Conservation (phyloP, 208 protist species). For the Endotrypanum monterogeii region DNA sequence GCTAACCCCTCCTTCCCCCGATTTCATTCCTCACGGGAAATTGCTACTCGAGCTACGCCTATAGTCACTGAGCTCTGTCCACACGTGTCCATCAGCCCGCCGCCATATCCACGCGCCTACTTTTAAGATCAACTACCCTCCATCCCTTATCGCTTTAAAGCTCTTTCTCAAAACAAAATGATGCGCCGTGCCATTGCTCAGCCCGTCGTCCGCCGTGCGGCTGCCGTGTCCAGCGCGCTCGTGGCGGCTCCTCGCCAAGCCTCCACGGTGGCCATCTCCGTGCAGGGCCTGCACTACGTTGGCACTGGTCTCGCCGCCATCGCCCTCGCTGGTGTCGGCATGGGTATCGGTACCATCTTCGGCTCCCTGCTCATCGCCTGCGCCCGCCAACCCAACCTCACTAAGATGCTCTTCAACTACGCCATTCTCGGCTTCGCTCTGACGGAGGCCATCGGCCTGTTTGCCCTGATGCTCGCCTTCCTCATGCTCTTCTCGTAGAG, state of each 20-base stretch:
- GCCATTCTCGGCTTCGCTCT: conserved; percentile 93
- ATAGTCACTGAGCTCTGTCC: neutral
- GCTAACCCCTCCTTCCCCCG: too few relatives aligned
- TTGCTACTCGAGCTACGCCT: neutral
- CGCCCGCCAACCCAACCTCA: conserved; percentile 89
- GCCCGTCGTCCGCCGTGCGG: conserved; percentile 53
- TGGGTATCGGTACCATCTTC: conserved; percentile 93
- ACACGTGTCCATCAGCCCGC: neutral
- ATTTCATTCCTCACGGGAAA: neutral
- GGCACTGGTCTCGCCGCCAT: conserved; percentile 90
- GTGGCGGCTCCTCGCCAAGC: conserved; percentile 55
- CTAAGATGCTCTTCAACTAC: conserved; percentile 93
- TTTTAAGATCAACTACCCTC: neutral
- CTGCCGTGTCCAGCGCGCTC: conserved; percentile 40
- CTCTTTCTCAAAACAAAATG: conserved; percentile 43
- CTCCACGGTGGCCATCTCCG: conserved; percentile 87
- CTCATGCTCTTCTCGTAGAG: conserved; percentile 93
- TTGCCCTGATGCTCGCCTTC: conserved; percentile 92
- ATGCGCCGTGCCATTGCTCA: conserved; percentile 81
- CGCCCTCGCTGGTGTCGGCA: conserved; percentile 88
- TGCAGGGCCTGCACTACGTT: conserved; percentile 92
- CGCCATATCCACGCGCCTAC: neutral
- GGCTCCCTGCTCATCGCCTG: conserved; percentile 83
- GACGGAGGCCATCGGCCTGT: conserved; percentile 92
- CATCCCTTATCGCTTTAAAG: conserved; percentile 1